These are phyloP conservation scores for Leishmania aethiopica DNA, from an alignment of 208 protist genomes.

Conservation along the genomic window DNA sequence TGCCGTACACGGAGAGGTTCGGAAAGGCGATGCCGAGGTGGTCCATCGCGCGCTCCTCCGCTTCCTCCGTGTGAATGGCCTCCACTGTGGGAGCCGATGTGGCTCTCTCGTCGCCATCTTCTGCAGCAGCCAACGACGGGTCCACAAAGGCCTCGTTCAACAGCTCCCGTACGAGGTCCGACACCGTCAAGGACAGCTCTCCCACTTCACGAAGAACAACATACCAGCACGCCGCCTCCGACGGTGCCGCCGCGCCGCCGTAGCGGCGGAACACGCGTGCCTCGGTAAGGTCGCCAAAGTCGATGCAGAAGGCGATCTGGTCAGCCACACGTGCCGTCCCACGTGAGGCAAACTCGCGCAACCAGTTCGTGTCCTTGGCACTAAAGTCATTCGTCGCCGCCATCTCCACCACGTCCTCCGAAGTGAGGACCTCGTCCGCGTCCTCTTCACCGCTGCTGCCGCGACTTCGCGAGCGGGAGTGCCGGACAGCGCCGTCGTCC, in stretches of 20 bases:
- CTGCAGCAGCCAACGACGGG: background rate
- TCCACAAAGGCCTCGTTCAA: conserved; percentile 15
- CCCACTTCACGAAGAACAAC: conserved; percentile 44
- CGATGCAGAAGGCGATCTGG: conserved; percentile 78
- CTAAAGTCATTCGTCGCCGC: conserved; percentile 77
- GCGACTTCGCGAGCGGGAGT: background rate
- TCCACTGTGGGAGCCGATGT: conserved; percentile 8
- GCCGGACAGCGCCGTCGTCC: background rate
- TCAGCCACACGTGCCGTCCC: conserved; percentile 26
- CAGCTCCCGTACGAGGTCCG: conserved; percentile 30
- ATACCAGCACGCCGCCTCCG: conserved; percentile 26
- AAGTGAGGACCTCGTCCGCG: conserved; percentile 54
- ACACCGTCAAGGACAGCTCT: conserved; percentile 22
- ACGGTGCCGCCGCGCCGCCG: background rate
- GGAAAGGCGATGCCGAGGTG: conserved; percentile 63
- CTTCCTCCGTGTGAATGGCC: conserved; percentile 38
- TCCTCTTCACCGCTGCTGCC: conserved; percentile 13
- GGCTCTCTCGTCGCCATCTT: background rate
- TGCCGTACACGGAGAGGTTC: conserved; percentile 83
- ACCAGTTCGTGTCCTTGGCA: conserved; percentile 71
- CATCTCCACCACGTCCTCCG: conserved; percentile 82
- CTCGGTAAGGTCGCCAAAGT: conserved; percentile 61
- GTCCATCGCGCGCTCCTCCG: conserved; percentile 25
- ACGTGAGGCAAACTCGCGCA: conserved; percentile 60
- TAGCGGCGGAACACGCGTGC: conserved; percentile 55